Evolutionary conservation across 208 protist genomes (phyloP), one percentile per base, ranked within the genome.

Genomic region (Trypanosoma boissoni): DNA sequence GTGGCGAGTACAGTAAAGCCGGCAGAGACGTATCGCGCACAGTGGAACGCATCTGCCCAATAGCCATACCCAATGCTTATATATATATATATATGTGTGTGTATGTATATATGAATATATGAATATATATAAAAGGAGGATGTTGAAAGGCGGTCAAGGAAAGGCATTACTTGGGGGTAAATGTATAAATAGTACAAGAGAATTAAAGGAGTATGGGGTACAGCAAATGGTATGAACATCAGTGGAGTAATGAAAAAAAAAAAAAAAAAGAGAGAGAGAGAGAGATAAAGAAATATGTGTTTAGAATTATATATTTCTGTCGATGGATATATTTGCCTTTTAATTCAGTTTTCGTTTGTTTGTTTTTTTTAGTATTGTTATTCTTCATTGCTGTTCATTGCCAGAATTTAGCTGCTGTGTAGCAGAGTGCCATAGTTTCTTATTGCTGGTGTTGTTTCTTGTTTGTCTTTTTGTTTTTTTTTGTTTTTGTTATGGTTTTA

Each of bases 1-100:
- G 56, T 73, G 36, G 58, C 45, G 9, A 68, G 50, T 20, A 82
- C 83, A 36, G 62, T 86, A 23, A 89, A 88, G 39, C 58, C 74
- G 9, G 56, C 62, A 28, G 74, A 63, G 9, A 61, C 53, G 20
- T 93, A 93, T 66, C 56, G 55, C 20, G 63, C 63, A 1, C 73
- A 72, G 24, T 90, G 81, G 86, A 58, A 80, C 31, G 48, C 53
- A 24, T 72, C 74, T 27, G 49, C 71, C 0, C 16, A 58, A 21
- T 55, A 28, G 26, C 49, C 3, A 58, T 43, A 39, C 6, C 6
- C 6, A 39, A 39, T 39, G 6, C 6, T 39, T 39, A 39, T 39
- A 6, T 39, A 39, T 39, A 6, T 39, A 39, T 39, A 39, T 39
- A 39, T 39, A 39, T 39, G 12, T 39, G 12, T 39, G 12, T 39